phyloP scores from a whole-genome alignment of 2,329 filamentous ascomycete species.

The Thielaviopsis cerberus region DNA sequence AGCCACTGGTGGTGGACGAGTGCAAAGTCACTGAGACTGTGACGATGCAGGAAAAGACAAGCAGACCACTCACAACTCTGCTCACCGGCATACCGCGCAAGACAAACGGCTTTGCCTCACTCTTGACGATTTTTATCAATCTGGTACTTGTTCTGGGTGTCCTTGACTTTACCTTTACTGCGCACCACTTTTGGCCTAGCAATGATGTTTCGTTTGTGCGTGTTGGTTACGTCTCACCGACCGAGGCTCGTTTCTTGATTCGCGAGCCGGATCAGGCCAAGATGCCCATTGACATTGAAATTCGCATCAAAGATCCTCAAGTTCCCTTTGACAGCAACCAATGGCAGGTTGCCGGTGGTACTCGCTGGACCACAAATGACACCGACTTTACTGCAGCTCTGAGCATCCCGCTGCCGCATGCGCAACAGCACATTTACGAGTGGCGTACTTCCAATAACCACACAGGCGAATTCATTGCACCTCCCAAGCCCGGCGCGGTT shows the following conservation, averaged over 20 bases:
- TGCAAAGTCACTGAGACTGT: conserved; percentile 20
- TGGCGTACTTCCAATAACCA: conserved; percentile 79
- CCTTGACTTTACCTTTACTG: conserved; percentile 61
- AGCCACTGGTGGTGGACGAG: neutral
- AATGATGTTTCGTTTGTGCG: conserved; percentile 70
- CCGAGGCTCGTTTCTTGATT: conserved; percentile 61
- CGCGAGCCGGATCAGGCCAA: conserved; percentile 62
- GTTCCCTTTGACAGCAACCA: conserved; percentile 34
- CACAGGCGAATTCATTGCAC: conserved; percentile 61
- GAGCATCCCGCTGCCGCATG: conserved; percentile 42
- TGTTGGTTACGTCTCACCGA: conserved; percentile 69
- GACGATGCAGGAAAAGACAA: conserved; percentile 35
- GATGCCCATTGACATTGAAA: conserved; percentile 58
- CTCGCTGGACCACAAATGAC: conserved; percentile 48
- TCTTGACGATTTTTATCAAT: conserved; percentile 56
- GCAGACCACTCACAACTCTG: conserved; percentile 44
- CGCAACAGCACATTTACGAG: conserved; percentile 57
- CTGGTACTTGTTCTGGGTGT: conserved; percentile 47
- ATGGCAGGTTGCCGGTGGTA: conserved; percentile 49
- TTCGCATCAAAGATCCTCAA: conserved; percentile 34
- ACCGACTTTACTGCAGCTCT: conserved; percentile 70
- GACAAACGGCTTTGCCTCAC: conserved; percentile 45
- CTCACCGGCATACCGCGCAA: conserved; percentile 60
- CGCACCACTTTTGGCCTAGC: conserved; percentile 48
- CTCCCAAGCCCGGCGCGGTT: conserved; percentile 49